These are phyloP conservation scores for Collariella sp. DNA, from an alignment of 495 filamentous ascomycete species.

Conservation along the genomic window DNA sequence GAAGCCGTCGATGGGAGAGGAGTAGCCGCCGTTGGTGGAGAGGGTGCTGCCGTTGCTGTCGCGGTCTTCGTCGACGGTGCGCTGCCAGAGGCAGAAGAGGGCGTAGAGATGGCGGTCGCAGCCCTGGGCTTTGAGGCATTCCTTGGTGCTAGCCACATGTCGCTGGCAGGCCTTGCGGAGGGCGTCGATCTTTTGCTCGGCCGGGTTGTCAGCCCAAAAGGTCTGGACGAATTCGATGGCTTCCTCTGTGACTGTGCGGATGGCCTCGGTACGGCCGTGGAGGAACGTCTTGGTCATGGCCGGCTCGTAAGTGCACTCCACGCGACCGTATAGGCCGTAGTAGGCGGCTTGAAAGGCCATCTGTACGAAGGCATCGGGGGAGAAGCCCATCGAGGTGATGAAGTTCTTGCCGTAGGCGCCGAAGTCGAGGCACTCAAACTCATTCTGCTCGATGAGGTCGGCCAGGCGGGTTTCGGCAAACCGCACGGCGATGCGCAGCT, in stretches of 20 bases:
- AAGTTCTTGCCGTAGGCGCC: conserved; percentile 88
- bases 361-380: conserved; percentile 94
- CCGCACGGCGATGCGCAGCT: conserved; percentile 80
- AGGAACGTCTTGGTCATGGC: conserved; percentile 95
- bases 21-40: conserved; percentile 45
- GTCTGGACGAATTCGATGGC: conserved; percentile 78
- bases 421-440: conserved; percentile 91
- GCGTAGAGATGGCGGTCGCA: conserved; percentile 92
- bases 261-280: conserved; percentile 90
- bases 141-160: conserved; percentile 70
- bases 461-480: conserved; percentile 94
- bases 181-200: conserved; percentile 73
- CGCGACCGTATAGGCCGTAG: conserved; percentile 89
- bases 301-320: conserved; percentile 94
- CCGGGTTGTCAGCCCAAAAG: conserved; percentile 88
- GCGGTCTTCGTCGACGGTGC: conserved; percentile 66
- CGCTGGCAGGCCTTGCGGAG: conserved; percentile 74
- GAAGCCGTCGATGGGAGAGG: conserved; percentile 46
- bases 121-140: conserved; percentile 87
- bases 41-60: conserved; percentile 37
- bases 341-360: conserved; percentile 99
- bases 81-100: conserved; percentile 91
- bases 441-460: conserved; percentile 92
- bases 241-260: conserved; percentile 76
- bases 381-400: conserved; percentile 94